Percentiles rank a stretch among this genome's conserved stretches.
These are phyloP conservation scores for Pseudogymnoascus sp. DNA, from an alignment of 2,329 filamentous ascomycete genomes.

Conservation along the genomic window DNA sequence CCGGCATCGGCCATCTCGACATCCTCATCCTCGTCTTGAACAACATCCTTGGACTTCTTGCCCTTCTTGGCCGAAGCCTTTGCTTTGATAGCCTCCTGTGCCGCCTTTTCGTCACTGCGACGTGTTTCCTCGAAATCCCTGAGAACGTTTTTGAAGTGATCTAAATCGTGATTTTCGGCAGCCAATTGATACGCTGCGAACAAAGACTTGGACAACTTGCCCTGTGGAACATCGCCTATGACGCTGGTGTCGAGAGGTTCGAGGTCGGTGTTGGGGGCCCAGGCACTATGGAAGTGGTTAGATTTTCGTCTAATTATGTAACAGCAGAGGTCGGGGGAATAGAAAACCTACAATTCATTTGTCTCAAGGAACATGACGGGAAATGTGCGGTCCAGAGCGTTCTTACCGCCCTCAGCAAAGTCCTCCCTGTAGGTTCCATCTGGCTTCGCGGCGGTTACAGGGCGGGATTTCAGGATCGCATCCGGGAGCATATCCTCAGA, in stretches of 20 bases:
- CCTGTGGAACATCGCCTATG: slow-evolving; percentile 57
- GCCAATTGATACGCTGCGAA: slow-evolving; percentile 74
- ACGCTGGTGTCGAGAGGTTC: slow-evolving; percentile 67
- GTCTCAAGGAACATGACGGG: slow-evolving; percentile 92
- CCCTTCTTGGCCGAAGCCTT: slow-evolving; percentile 41
- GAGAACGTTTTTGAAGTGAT: slow-evolving; percentile 77
- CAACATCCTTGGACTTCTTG: slow-evolving; percentile 38
- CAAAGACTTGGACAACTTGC: slow-evolving; percentile 73
- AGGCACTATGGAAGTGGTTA: slow-evolving; percentile 53
- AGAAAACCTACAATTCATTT: slow-evolving; percentile 80
- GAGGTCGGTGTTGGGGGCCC: slow-evolving; percentile 80
- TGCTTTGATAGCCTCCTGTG: slow-evolving; percentile 39
- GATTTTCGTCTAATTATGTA: slow-evolving; percentile 11
- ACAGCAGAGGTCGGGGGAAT: slow-evolving; percentile 20
- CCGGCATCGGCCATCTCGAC: slow-evolving; percentile 50
- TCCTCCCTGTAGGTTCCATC: slow-evolving; percentile 86
- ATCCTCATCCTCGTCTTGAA: slow-evolving; percentile 46
- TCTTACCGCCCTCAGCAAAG: slow-evolving; percentile 81
- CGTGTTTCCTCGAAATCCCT: slow-evolving; percentile 60
- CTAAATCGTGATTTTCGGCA: slow-evolving; percentile 65
- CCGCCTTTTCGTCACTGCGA: slow-evolving; percentile 46
- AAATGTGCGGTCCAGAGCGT: slow-evolving; percentile 75
- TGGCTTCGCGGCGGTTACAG: slow-evolving; percentile 70
- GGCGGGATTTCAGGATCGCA: slow-evolving; percentile 66
- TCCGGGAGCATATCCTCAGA: slow-evolving; percentile 90